Evolutionary conservation across 106 monocot genomes (phyloP).

Genomic region (Alisma plantagoaquatica): DNA sequence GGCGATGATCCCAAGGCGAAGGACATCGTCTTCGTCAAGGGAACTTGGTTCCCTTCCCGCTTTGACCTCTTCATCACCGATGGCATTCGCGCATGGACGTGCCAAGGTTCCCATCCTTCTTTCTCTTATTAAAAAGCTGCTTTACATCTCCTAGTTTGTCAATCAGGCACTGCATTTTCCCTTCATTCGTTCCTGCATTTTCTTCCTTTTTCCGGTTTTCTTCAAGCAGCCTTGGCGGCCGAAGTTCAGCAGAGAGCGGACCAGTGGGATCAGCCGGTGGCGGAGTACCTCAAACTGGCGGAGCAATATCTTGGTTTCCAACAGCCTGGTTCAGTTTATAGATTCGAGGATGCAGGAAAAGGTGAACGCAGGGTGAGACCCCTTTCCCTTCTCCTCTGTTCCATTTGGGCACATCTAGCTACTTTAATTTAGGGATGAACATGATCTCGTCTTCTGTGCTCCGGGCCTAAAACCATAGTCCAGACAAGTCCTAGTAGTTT

Average conservation of each 20-base stretch:
- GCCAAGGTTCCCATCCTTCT: constrained; percentile 25
- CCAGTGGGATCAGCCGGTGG: constrained; percentile 76
- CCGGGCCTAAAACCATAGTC: no score
- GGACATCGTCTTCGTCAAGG: constrained; percentile 61
- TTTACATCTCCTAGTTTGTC: no score
- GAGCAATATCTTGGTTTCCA: constrained; percentile 75
- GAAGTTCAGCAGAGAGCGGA: constrained; percentile 79
- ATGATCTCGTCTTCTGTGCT: no score
- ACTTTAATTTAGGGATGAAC: no score
- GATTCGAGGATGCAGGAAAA: constrained; percentile 71
- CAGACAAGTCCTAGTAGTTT: no score
- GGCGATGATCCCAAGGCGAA: constrained; percentile 25
- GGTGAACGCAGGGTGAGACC: constrained; percentile 51
- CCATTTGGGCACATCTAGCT: no score
- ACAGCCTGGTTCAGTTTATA: constrained; percentile 56
- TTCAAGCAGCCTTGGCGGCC: constrained; percentile 33
- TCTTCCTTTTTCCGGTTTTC: neutral
- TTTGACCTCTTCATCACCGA: constrained; percentile 80
- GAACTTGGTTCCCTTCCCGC: constrained; percentile 52
- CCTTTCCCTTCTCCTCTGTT: neutral
- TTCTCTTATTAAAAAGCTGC: no score
- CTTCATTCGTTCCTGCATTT: neutral
- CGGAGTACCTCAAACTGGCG: constrained; percentile 54
- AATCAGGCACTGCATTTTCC: no score
- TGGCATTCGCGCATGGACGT: constrained; percentile 63